Percentiles rank a stretch among this genome's conserved stretches.
These are phyloP conservation scores for Coniella lustricola DNA, from an alignment of 2,329 filamentous ascomycete species.

Conservation along the genomic window DNA sequence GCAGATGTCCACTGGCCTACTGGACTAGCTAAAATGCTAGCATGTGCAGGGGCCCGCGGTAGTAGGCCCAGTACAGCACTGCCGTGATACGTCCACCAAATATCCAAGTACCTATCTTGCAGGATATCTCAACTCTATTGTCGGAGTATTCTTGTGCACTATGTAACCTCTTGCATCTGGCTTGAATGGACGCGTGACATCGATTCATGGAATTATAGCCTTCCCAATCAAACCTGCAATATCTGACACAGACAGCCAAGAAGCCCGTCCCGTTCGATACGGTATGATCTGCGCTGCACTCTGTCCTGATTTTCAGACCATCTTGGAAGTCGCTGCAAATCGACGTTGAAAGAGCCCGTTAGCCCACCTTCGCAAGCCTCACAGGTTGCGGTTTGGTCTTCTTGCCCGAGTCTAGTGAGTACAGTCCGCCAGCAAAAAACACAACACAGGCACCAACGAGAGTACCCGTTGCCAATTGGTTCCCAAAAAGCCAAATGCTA, in stretches of 20 bases:
- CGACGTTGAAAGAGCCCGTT: neutral
- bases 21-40: neutral
- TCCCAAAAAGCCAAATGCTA: constrained; percentile 93
- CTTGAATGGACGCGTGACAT: no score
- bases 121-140: no score
- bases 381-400: constrained; percentile 26
- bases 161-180: no score
- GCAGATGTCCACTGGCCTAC: neutral
- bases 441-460: constrained; percentile 76
- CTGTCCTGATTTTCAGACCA: no score
- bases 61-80: neutral
- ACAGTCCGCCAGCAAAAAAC: constrained; percentile 84
- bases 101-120: no score
- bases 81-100: no score
- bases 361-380: constrained; percentile 23
- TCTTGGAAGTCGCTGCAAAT: neutral
- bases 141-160: no score
- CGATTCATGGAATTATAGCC: no score
- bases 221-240: no score
- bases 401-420: constrained; percentile 63
- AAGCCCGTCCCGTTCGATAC: no score
- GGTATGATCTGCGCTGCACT: no score
- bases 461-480: constrained; percentile 68
- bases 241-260: no score
- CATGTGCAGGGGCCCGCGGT: neutral